phyloP scores from a whole-genome alignment of 2,329 filamentous ascomycete genomes.

The Alternaria atra region DNA sequence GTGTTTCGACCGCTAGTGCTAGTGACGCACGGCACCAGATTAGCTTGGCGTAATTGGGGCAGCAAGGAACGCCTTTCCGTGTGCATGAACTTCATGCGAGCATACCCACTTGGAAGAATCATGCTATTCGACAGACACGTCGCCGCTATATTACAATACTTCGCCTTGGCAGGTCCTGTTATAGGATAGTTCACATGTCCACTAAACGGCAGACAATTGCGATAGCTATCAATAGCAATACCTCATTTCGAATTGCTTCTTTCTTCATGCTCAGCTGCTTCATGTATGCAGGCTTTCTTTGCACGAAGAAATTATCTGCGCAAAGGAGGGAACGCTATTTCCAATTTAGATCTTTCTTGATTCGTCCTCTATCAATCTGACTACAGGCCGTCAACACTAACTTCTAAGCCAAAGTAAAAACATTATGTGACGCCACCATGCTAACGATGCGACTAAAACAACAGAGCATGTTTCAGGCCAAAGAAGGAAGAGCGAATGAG shows the following conservation, averaged over 20 bases:
- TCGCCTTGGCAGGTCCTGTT: background rate
- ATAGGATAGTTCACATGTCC: background rate
- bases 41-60: constrained; percentile 28
- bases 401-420: constrained; percentile 18
- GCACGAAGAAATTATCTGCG: background rate
- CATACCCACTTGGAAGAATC: constrained; percentile 4
- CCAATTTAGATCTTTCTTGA: constrained; percentile 37
- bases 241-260: background rate
- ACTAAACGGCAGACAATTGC: background rate
- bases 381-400: constrained; percentile 20
- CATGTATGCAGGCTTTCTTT: background rate
- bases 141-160: background rate
- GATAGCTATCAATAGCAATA: background rate
- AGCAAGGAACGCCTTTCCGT: constrained; percentile 2
- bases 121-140: background rate
- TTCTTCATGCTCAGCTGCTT: background rate
- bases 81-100: constrained; percentile 19
- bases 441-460: constrained; percentile 18
- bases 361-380: constrained; percentile 35
- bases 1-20: constrained; percentile 32
- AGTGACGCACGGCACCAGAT: constrained; percentile 27
- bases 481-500: constrained; percentile 9
- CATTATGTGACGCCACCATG: constrained; percentile 24
- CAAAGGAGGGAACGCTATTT: background rate
- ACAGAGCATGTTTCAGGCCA: constrained; percentile 12